Conservation (phyloP, 495 filamentous ascomycete species). For the Penicillium waksmanii region DNA sequence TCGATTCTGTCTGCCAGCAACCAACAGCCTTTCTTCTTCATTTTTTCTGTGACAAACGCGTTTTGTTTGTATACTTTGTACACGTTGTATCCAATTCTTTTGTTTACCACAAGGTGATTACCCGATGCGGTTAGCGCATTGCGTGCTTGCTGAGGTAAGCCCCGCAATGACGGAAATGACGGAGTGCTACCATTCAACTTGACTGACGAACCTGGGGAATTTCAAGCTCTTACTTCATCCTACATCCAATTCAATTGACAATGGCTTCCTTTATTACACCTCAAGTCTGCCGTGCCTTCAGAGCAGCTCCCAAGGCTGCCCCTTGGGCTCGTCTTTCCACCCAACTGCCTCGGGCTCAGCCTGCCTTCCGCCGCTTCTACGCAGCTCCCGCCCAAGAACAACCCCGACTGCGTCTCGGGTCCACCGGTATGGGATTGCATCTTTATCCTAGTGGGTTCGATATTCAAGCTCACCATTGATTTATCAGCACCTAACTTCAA, state of each 20-base stretch:
- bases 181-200: neutral
- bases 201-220: neutral
- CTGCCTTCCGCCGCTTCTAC: slow-evolving; percentile 38
- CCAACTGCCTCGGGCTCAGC: slow-evolving; percentile 31
- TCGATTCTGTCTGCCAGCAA: too few species aligned
- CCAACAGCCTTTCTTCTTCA: too few species aligned
- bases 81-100: too few species aligned
- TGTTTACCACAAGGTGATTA: too few species aligned
- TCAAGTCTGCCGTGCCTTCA: slow-evolving; percentile 35
- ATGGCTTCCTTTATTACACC: slow-evolving; percentile 35
- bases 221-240: neutral
- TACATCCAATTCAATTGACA: neutral
- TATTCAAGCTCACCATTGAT: neutral
- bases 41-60: too few species aligned
- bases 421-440: slow-evolving; percentile 39
- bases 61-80: too few species aligned
- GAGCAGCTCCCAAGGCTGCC: slow-evolving; percentile 29
- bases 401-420: slow-evolving; percentile 63
- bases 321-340: slow-evolving; percentile 29
- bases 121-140: neutral
- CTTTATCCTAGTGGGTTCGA: neutral
- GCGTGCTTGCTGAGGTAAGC: slow-evolving; percentile 21
- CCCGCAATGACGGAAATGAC: slow-evolving; percentile 14
- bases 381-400: slow-evolving; percentile 48
- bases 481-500: slow-evolving; percentile 62